A percentile compares a stretch with the other conserved stretches of the same genome.
These are phyloP conservation scores for Penicillium thymicola DNA, from an alignment of 2,329 filamentous ascomycete genomes.

Conservation along the genomic window DNA sequence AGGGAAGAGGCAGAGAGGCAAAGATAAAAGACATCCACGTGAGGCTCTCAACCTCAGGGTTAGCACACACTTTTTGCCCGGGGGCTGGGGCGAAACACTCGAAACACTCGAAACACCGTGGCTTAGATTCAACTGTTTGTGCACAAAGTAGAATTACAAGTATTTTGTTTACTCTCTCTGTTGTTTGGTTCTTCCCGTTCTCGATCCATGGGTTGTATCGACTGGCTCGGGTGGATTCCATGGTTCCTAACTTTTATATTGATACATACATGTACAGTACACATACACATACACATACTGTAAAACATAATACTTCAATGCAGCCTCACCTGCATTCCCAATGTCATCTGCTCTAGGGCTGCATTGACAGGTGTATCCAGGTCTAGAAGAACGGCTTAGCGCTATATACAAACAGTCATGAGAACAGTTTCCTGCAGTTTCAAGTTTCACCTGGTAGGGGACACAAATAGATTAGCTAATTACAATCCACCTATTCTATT, in stretches of 20 bases:
- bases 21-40: slow-evolving; percentile 14
- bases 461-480: background rate
- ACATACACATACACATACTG: background rate
- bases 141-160: background rate
- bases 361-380: background rate
- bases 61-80: background rate
- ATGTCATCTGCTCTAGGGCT: background rate
- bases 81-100: slow-evolving; percentile 6
- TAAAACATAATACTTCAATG: background rate
- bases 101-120: background rate
- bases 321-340: background rate
- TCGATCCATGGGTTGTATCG: slow-evolving; percentile 3
- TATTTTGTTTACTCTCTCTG: background rate
- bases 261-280: background rate
- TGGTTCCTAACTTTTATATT: background rate
- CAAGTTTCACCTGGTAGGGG: background rate
- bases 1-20: background rate
- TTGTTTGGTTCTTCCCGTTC: slow-evolving; percentile 5
- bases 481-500: background rate
- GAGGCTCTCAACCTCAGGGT: slow-evolving; percentile 4
- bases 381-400: background rate
- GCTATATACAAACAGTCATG: background rate
- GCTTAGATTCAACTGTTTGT: slow-evolving; percentile 1
- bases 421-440: background rate
- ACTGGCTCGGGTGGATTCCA: background rate